Conservation (phyloP, 495 filamentous ascomycete genomes). For the Penicillium dipodomyicola region DNA sequence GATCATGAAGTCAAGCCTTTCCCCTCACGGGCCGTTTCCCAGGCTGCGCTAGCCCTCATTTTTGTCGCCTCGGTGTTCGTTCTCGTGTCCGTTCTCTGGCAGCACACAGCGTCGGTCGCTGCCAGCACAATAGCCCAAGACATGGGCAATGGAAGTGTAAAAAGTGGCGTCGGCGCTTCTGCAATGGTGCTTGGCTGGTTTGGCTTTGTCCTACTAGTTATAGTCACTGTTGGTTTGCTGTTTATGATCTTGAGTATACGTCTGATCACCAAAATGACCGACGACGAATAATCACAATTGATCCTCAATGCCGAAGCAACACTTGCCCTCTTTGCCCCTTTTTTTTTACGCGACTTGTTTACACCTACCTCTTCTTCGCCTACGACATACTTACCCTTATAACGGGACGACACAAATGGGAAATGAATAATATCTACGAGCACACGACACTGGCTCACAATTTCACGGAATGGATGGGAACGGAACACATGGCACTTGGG, state of each 20-base stretch:
- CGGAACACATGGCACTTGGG: slow-evolving; percentile 21
- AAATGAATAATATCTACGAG: slow-evolving; percentile 36
- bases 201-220: slow-evolving; percentile 84
- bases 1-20: slow-evolving; percentile 65
- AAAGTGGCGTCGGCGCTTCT: slow-evolving; percentile 81
- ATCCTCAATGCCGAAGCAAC: not conserved
- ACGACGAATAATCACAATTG: slow-evolving; percentile 38
- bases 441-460: slow-evolving; percentile 16
- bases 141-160: slow-evolving; percentile 89
- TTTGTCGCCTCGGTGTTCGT: slow-evolving; percentile 67
- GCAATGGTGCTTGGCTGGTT: slow-evolving; percentile 99
- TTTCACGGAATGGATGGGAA: slow-evolving; percentile 15
- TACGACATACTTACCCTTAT: slow-evolving; percentile 24
- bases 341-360: slow-evolving; percentile 17
- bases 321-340: slow-evolving; percentile 19
- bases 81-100: slow-evolving; percentile 68
- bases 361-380: slow-evolving; percentile 11
- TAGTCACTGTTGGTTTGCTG: slow-evolving; percentile 89
- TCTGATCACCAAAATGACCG: slow-evolving; percentile 57
- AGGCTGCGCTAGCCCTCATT: slow-evolving; percentile 64
- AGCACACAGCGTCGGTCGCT: slow-evolving; percentile 91
- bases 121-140: slow-evolving; percentile 91
- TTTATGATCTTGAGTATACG: slow-evolving; percentile 94
- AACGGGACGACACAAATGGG: slow-evolving; percentile 31
- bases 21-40: slow-evolving; percentile 65